These are phyloP conservation scores for Podospora bellae-mahoneyi DNA, from an alignment of 495 filamentous ascomycete genomes.

Conservation along the genomic window DNA sequence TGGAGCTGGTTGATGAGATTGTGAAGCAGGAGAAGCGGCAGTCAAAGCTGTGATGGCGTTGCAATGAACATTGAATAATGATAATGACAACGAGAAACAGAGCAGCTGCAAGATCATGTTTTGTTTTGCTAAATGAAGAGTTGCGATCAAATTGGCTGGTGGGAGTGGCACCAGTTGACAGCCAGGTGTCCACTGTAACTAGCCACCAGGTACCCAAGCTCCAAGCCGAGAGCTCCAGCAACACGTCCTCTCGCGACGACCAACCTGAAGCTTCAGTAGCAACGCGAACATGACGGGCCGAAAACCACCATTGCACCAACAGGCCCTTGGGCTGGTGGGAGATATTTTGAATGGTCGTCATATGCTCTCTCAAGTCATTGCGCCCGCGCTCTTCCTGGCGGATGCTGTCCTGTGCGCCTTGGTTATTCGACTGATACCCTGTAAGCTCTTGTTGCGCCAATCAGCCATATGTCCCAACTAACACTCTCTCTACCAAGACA, in stretches of 20 bases:
- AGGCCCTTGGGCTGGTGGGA: conserved; percentile 25
- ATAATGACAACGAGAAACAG: background rate
- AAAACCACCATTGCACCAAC: conserved; percentile 16
- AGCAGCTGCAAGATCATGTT: background rate
- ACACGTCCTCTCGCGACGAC: conserved; percentile 21
- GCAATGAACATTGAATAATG: background rate
- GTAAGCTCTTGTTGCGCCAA: conserved; percentile 48
- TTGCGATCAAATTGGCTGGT: background rate
- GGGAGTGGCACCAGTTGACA: conserved; percentile 6
- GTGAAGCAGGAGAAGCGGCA: conserved; percentile 16
- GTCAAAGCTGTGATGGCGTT: conserved; percentile 18
- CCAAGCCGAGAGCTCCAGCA: background rate
- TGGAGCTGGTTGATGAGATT: conserved; percentile 66
- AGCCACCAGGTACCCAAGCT: background rate
- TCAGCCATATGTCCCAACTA: conserved; percentile 1
- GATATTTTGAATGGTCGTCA: conserved; percentile 44
- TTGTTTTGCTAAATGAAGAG: background rate
- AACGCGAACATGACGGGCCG: conserved; percentile 16
- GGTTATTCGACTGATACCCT: conserved; percentile 82
- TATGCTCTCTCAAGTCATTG: conserved; percentile 39
- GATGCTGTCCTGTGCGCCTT: conserved; percentile 71
- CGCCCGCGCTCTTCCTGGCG: conserved; percentile 63
- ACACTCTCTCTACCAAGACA: conserved; percentile 57
- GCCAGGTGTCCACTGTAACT: background rate
- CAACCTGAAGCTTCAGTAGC: conserved; percentile 1